Evolutionary conservation across 805 yeast genomes (phyloP), one percentile per base, ranked within the genome.

Genomic region (Candida verbasci): DNA sequence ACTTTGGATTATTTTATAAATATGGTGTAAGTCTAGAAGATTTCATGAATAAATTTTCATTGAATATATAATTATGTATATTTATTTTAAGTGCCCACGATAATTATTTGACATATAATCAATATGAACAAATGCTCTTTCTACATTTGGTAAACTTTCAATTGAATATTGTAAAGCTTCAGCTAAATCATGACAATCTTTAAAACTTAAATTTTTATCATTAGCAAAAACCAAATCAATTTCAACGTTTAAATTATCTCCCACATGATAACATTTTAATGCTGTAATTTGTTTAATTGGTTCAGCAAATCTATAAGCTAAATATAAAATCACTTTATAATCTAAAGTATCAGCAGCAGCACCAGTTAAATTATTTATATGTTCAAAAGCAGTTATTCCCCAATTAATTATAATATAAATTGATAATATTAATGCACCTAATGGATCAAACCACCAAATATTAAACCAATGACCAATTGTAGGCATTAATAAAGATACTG

Each of bases 91-190:
- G 41, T 66, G 72, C 4, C 72, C 72, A 42, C 59, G 59, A 50
- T 47, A 66, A 39, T 66, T 66, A 10, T 70, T 70, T 39, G 58
- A 65, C 70, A 65, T 64, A 39, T 78, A 79, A 48, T 85, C 94
- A 22, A 84, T 68, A 53, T 85, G 94, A 12, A 85, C 93, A 65
- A 80, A 85, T 1, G 89, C 87, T 35, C 94, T 65, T 52, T 85
- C 91, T 2, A 85, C 88, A 55, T 68, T 74, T 0, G 91, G 88
- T 41, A 85, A 60, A 0, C 88, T 77, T 45, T 85, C 94, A 17
- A 85, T 67, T 1, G 93, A 84, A 50, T 83, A 85, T 56, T 85
- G 94, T 30, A 85, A 60, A 0, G 89, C 80, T 55, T 84, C 94
- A 3, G 86, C 94, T 24, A 85, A 66, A 53, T 85, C 94, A 55